A percentile compares a stretch with the other conserved stretches of the same genome.
Conservation (phyloP, 2,329 filamentous ascomycete genomes). For the Cladosporium sp. region DNA sequence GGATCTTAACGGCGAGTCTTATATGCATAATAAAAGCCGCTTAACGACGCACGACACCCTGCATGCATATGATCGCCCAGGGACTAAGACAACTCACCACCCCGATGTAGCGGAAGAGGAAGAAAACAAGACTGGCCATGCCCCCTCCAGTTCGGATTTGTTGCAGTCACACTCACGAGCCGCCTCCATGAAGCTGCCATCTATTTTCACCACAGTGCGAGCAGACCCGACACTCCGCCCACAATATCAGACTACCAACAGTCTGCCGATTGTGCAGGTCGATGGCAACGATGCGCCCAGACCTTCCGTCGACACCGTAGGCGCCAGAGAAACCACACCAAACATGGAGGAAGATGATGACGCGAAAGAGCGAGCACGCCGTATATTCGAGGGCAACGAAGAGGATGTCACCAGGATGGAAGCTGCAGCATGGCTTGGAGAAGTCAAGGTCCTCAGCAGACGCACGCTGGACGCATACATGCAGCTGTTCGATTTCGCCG, state of each 20-base stretch:
- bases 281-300: conserved; percentile 41
- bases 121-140: conserved; percentile 9
- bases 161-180: conserved; percentile 4
- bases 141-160: conserved; percentile 6
- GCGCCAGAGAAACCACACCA: background rate
- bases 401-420: conserved; percentile 73
- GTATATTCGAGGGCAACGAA: conserved; percentile 80
- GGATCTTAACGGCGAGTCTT: conserved; percentile 20
- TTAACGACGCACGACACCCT: conserved; percentile 15
- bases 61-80: conserved; percentile 17
- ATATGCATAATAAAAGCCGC: conserved; percentile 24
- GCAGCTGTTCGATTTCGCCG: conserved; percentile 81
- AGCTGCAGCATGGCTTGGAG: conserved; percentile 84
- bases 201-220: conserved; percentile 10
- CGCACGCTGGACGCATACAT: conserved; percentile 73
- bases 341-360: conserved; percentile 43
- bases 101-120: conserved; percentile 29
- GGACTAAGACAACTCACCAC: conserved; percentile 24
- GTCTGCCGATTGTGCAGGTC: conserved; percentile 38
- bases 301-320: conserved; percentile 30
- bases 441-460: conserved; percentile 51
- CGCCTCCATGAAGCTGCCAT: conserved; percentile 15
- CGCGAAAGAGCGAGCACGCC: conserved; percentile 71
- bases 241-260: conserved; percentile 19
- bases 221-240: conserved; percentile 11